phyloP scores from a whole-genome alignment of 352 stramenopile genomes.

The Phytophthora podocarpi region DNA sequence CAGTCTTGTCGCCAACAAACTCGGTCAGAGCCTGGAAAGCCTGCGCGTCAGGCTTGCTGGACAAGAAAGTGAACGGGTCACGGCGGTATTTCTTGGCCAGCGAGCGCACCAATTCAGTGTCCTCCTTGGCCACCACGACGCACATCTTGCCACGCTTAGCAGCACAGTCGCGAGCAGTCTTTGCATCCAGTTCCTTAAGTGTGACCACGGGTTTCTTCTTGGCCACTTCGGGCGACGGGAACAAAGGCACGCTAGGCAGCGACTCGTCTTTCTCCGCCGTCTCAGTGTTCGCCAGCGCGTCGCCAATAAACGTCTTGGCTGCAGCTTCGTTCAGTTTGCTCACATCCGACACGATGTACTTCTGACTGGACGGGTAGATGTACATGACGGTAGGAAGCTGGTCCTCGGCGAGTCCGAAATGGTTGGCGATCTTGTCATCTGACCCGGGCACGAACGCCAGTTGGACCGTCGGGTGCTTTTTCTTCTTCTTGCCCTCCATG shows the following conservation, averaged over 20 bases:
- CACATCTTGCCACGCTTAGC: slow-evolving; percentile 73
- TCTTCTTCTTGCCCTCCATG: slow-evolving; percentile 62
- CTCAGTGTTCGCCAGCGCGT: slow-evolving; percentile 42
- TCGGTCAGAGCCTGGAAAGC: slow-evolving; percentile 46
- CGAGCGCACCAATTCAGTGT: slow-evolving; percentile 43
- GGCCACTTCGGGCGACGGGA: slow-evolving; percentile 68
- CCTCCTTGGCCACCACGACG: slow-evolving; percentile 62
- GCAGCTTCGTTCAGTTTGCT: slow-evolving; percentile 48
- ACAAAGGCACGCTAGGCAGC: slow-evolving; percentile 50
- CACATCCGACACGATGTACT: slow-evolving; percentile 46
- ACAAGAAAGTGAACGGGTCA: slow-evolving; percentile 72
- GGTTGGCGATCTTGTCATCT: slow-evolving; percentile 73
- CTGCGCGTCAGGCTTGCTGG: slow-evolving; percentile 33
- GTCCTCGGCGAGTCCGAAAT: slow-evolving; percentile 60
- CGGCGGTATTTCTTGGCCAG: slow-evolving; percentile 83
- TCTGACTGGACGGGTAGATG: slow-evolving; percentile 50
- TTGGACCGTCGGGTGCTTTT: slow-evolving; percentile 55
- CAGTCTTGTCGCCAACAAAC: slow-evolving; percentile 38
- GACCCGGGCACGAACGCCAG: slow-evolving; percentile 62
- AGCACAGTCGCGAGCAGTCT: slow-evolving; percentile 47
- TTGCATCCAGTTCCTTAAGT: slow-evolving; percentile 45
- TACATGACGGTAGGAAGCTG: slow-evolving; percentile 69
- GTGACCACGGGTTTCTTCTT: slow-evolving; percentile 72
- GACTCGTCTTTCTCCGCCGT: slow-evolving; percentile 33
- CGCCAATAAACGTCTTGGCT: slow-evolving; percentile 65